Percentiles rank a stretch among this genome's conserved stretches.
phyloP scores from a whole-genome alignment of 164 flowering plant genomes.

The Malania oleifera region DNA sequence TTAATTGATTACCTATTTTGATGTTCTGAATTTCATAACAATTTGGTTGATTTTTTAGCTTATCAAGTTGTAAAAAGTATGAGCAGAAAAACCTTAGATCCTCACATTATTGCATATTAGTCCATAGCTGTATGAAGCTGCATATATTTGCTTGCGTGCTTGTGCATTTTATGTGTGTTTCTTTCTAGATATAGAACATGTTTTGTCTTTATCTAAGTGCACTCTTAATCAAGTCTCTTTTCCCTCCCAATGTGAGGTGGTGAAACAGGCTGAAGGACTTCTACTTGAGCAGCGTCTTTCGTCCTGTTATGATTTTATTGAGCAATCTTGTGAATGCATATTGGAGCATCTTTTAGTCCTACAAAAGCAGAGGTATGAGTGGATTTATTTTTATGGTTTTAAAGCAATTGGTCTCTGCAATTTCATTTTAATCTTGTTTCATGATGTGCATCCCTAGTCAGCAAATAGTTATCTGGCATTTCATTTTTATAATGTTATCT shows the following conservation, averaged over 20 bases:
- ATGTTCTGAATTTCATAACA: background rate
- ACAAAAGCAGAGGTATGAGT: constrained; percentile 55
- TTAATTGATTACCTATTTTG: too few relatives aligned
- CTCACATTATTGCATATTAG: too few relatives aligned
- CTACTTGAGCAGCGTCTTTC: constrained; percentile 33
- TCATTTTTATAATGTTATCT: too few relatives aligned
- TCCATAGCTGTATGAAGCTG: too few relatives aligned
- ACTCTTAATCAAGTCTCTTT: background rate
- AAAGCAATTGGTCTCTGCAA: background rate
- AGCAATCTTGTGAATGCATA: constrained; percentile 40
- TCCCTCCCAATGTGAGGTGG: background rate
- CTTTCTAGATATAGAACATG: background rate
- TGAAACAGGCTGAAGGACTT: constrained; percentile 36
- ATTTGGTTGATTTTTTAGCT: too few relatives aligned
- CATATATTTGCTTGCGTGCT: background rate
- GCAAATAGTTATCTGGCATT: too few relatives aligned
- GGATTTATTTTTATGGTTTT: background rate
- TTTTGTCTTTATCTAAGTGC: background rate
- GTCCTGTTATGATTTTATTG: constrained; percentile 47
- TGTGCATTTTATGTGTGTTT: background rate
- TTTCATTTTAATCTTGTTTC: background rate
- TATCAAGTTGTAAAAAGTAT: too few relatives aligned
- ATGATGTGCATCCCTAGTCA: background rate
- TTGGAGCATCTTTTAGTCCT: constrained; percentile 40
- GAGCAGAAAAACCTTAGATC: too few relatives aligned